Evolutionary conservation across 169 alveolate genomes (phyloP), one percentile per base, ranked within the genome.

Genomic region (Plasmodium gaboni): DNA sequence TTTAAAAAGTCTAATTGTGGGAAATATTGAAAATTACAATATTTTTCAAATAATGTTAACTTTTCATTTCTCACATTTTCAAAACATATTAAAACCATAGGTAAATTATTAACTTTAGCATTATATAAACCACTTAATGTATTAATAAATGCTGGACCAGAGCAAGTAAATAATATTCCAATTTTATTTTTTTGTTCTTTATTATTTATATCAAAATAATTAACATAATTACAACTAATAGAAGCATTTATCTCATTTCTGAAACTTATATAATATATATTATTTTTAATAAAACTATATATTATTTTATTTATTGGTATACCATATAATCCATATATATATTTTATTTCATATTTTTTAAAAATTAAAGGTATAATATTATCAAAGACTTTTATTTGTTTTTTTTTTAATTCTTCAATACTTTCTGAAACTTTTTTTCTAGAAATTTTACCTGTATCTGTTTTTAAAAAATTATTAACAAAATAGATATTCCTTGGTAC

Each of bases 101-200:
- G 91, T 10, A 83, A 83, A 26, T 63, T 57, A 51, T 83, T 83
- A 46, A 83, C 51, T 63, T 48, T 83, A 13, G 91, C 72, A 46
- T 83, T 83, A 60, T 83, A 83, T 15, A 83, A 55, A 1, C 91
- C 91, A 55, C 85, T 71, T 26, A 83, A 60, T 7, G 91, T 71
- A 68, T 83, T 83, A 28, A 83, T 72, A 67, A 83, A 83, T 83
- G 73, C 91, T 17, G 91, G 91, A 17, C 91, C 91, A 19, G 91
- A 83, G 19, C 91, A 83, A 9, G 85, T 69, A 19, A 83, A 48
- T 13, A 83, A 15, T 6, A 83, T 67, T 68, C 91, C 91, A 17
- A 83, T 48, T 60, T 83, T 83, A 48, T 76, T 76, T 71, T 83
- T 83, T 74, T 74, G 42, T 68, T 76, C 53, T 22, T 17, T 48